A percentile compares a stretch with the other conserved stretches of the same genome.
These are phyloP conservation scores for Hanseniaspora sp. DNA, from an alignment of 1,139 yeast species.

Conservation along the genomic window DNA sequence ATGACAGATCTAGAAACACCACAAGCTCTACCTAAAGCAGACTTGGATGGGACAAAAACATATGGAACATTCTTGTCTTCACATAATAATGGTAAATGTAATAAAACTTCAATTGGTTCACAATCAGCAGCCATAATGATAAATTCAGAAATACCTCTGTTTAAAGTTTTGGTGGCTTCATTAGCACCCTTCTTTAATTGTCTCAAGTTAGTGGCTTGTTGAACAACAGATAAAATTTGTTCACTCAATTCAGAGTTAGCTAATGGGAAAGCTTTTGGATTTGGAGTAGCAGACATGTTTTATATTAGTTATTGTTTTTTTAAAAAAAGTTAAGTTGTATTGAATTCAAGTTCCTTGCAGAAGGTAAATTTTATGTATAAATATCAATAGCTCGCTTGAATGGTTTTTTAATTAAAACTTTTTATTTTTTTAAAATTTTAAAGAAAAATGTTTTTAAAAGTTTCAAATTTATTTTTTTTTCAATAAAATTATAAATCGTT, in stretches of 20 bases:
- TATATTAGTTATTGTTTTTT: conserved; percentile 14
- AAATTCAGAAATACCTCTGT: conserved; percentile 99
- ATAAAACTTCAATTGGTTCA: conserved; percentile 95
- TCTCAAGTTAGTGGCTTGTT: conserved; percentile 95
- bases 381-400: conserved; percentile 30
- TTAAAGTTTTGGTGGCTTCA: conserved; percentile 98
- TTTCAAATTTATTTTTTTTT: neutral
- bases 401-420: conserved; percentile 16
- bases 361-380: conserved; percentile 14
- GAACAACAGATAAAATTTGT: conserved; percentile 94
- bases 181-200: conserved; percentile 99
- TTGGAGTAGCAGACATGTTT: conserved; percentile 55
- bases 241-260: conserved; percentile 93
- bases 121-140: conserved; percentile 99
- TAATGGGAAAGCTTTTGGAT: conserved; percentile 96
- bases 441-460: neutral
- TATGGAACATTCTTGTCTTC: conserved; percentile 99
- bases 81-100: conserved; percentile 94
- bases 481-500: no score
- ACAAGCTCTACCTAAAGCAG: conserved; percentile 98
- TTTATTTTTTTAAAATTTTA: neutral
- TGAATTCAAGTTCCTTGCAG: conserved; percentile 52
- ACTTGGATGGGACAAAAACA: conserved; percentile 96
- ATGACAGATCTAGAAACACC: conserved; percentile 99
- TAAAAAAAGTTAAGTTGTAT: conserved; percentile 8